Evolutionary conservation across 768 basidiomycete genomes (phyloP), one percentile per base, ranked within the genome.

Genomic region (Thelephora aurantiotincta): DNA sequence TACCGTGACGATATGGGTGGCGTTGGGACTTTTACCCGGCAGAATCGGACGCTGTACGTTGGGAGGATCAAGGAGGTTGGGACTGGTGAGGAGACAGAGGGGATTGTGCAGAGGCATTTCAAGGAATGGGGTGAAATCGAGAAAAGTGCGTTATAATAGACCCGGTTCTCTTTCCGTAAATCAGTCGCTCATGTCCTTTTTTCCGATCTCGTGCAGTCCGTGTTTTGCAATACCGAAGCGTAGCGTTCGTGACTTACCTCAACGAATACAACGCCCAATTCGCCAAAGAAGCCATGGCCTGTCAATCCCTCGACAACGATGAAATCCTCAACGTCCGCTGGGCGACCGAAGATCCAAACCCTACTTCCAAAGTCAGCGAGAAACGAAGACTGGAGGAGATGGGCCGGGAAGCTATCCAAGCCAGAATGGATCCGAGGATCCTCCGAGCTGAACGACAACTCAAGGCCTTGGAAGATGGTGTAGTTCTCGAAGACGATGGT

Each of bases 1-100:
- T 99, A 99, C 64, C 71, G 94, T 51, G 96, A 99, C 61, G 96
- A 99, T 61, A 98, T 99, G 96, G 96, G 96, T 56, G 96, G 96
- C 65, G 94, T 98, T 26, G 96, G 96, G 11, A 91, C 87, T 50
- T 98, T 98, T 67, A 86, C 84, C 57, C 68, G 93, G 35, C 84
- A 90, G 63, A 99, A 99, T 62, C 69, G 94, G 50, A 98, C 96
- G 35, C 61, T 99, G 13, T 99, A 99, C 60, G 77, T 99, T 41
- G 94, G 94, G 2, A 74, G 90, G 48, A 92, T 99, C 54, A 86
- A 87, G 60, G 93, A 96, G 69, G 88, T 84, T 0, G 88, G 89
- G 0, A 78, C 70, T 35, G 89, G 92, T 22, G 70, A 73, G 14
- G 94, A 98, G 65, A 93, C 90, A 11, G 90, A 97, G 65, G 88